Base-by-base conservation (phyloP, 2,329 filamentous ascomycete species). In the Aspergillus terreus region DNA sequence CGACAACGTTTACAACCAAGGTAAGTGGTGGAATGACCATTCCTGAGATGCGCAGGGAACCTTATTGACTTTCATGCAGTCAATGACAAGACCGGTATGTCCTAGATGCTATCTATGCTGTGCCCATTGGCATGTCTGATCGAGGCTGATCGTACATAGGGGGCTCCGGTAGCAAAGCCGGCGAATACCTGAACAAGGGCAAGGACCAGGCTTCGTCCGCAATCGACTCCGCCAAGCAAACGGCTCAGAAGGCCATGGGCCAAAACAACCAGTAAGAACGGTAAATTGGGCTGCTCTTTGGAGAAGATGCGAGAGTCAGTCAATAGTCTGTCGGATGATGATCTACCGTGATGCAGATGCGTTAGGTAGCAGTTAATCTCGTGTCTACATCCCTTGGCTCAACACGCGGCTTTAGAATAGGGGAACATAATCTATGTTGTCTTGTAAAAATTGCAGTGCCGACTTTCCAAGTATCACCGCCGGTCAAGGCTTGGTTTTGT, bases 151-250 rank as follows among this genome's bases (percentile, higher is more conserved):
- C 27, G 27, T 35, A 44, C 11, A 21, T 23, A 42, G 40, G 40
- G 3, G 40, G 40, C 17, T 42, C 40, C n/a, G 40, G 40, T 17
- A 42, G 17, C 40, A 42, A 42, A 21, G 40, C 40, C 11, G 40
- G 40, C 4, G 40, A 42, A 21, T 19, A 19, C 40, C 19, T 42
- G 6, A 19, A n/a, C 15, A 44, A 51, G 43, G 49, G 49, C 44
- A 47, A 51, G 32, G 49, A 51, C 12, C 49, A 51, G 44, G 44
- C 38, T 11, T 27, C 36, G 19, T 47, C 44, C 6, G 45, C 45
- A 6, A 30, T 40, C 21, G 49, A 51, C 15, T 47, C 40, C n/a
- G 49, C 49, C 12, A 47, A 44, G 44, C 19, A 46, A 32, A 33
- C 23, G n/a, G 15, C 35, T 17, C 36, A 44, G n/a, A 47, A 47